Evolutionary conservation across 1,284 basidiomycete species (phyloP), one percentile per base, ranked within the genome.

Genomic region (Dichomitus squalens): DNA sequence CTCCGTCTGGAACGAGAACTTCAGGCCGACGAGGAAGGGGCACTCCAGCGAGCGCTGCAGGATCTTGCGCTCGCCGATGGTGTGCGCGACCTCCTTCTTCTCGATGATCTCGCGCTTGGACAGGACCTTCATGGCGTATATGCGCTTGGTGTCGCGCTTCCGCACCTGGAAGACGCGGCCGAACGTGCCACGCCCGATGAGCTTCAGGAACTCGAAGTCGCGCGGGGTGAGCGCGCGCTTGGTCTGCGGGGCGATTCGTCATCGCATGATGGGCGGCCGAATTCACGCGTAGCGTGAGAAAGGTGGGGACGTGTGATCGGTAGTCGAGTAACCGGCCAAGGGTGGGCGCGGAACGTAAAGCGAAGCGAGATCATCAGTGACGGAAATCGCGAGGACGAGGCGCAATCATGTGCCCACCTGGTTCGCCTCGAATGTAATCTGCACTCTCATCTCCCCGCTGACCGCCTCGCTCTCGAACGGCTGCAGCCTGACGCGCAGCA

Each of bases 81-180:
- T 99, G 74, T 99, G 97, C 6, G 95, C 95, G 39, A 99, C 95
- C 75, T 99, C 97, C 76, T 99, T 99, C 82, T 98, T 99, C 46
- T 94, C 93, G 56, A 98, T 88, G 68, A 99, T 99, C 75, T 99
- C 97, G 77, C 94, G 95, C 80, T 99, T 99, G 36, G 93, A 96
- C 34, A 99, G 84, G 49, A 99, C 93, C 73, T 99, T 99, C 96
- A 99, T 99, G 53, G 97, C 97, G 77, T 98, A 99, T 78, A 99
- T 99, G 51, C 97, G 92, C 73, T 94, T 92, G 43, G 97, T 99
- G 78, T 99, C 96, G 72, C 84, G 88, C 78, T 99, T 99, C 60
- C 96, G 92, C 38, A 99, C 96, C 75, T 99, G 97, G 82, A 98
- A 99, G 21, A 99, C 96, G 50, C 93, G 91, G n/a, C 97, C 97